Percentiles rank a stretch among this genome's conserved stretches.
phyloP scores from a whole-genome alignment of 73 alveolate genomes.

The Paramecium octaurelia region DNA sequence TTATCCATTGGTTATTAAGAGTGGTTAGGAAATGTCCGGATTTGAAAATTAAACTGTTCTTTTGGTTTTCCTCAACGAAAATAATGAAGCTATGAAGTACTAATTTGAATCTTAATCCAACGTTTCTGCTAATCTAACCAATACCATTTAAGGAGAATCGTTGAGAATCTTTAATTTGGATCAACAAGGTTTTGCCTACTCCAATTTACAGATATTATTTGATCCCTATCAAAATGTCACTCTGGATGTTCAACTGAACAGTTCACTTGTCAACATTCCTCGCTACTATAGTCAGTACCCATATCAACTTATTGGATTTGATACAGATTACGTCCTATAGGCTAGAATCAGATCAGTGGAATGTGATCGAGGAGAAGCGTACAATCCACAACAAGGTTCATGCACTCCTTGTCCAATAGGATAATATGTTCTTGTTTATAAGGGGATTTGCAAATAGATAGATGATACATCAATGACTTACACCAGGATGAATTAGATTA shows the following conservation, averaged over 20 bases:
- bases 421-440: not conserved
- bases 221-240: conserved; percentile 40
- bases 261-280: conserved; percentile 17
- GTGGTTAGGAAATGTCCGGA: conserved; percentile 24
- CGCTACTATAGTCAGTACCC: not conserved
- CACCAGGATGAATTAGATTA: not conserved
- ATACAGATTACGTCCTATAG: not conserved
- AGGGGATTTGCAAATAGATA: not conserved
- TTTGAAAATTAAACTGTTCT: conserved; percentile 20
- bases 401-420: conserved; percentile 41
- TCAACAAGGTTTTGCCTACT: not conserved
- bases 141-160: conserved; percentile 43
- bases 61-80: not conserved
- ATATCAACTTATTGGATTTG: conserved; percentile 5
- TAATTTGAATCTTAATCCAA: not conserved
- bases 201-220: conserved; percentile 25
- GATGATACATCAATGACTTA: not conserved
- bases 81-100: not conserved
- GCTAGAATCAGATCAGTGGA: conserved; percentile 41
- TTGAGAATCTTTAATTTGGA: not conserved
- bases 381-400: not conserved
- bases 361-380: conserved; percentile 42
- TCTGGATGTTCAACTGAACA: not conserved
- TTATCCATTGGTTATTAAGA: not conserved
- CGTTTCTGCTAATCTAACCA: not conserved